Conservation (phyloP, 2,329 filamentous ascomycete species). For the Alternaria triticimaculans region DNA sequence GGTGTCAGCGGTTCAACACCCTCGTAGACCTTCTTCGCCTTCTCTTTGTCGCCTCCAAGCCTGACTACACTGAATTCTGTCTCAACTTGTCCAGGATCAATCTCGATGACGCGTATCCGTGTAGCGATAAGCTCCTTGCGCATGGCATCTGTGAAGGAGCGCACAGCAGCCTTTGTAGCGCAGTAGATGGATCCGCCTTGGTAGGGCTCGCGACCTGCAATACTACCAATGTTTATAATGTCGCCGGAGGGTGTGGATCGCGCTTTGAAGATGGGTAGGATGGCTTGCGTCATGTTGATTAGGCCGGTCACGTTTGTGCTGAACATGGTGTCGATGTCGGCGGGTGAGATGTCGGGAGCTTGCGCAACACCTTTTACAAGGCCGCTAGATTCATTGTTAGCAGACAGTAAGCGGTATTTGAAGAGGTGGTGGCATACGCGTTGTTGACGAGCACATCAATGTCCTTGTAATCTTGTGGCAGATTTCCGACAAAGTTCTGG, state of each 20-base stretch:
- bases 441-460: slow-evolving; percentile 87
- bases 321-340: slow-evolving; percentile 88
- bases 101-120: slow-evolving; percentile 81
- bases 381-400: slow-evolving; percentile 57
- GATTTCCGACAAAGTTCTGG: slow-evolving; percentile 69
- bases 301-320: slow-evolving; percentile 91
- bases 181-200: slow-evolving; percentile 89
- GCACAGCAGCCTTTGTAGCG: slow-evolving; percentile 87
- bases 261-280: slow-evolving; percentile 81
- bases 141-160: slow-evolving; percentile 81
- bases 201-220: slow-evolving; percentile 89
- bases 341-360: slow-evolving; percentile 80
- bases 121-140: slow-evolving; percentile 83
- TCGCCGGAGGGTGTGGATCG: slow-evolving; percentile 67
- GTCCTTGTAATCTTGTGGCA: slow-evolving; percentile 83
- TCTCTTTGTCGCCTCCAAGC: slow-evolving; percentile 85
- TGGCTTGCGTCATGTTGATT: slow-evolving; percentile 94
- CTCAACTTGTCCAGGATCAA: slow-evolving; percentile 93
- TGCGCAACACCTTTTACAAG: slow-evolving; percentile 87
- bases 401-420: too few species aligned
- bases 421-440: slow-evolving; percentile 7
- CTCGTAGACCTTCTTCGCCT: slow-evolving; percentile 90
- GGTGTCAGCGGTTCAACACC: slow-evolving; percentile 75
- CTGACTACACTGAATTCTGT: slow-evolving; percentile 91
- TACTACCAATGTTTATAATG: slow-evolving; percentile 93